Conservation (phyloP, 306 rosid genomes). For the Quercus ilex region DNA sequence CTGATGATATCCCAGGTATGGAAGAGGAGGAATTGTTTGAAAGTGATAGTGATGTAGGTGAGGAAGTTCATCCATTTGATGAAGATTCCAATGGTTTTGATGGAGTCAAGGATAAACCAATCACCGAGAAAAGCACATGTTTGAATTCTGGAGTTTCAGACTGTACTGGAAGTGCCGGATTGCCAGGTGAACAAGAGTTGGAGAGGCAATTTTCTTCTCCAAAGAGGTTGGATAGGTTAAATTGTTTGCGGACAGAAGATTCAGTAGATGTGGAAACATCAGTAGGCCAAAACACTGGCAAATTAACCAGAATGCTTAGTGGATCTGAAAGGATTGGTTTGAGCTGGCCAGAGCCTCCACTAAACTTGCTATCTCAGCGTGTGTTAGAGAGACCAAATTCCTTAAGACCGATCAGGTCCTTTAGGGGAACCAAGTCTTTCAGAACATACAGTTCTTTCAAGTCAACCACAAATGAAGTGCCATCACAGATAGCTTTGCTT, state of each 20-base stretch:
- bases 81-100: conserved; percentile 43
- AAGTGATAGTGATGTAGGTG: conserved; percentile 80
- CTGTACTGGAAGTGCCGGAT: conserved; percentile 30
- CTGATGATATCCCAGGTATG: conserved; percentile 50
- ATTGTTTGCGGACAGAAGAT: conserved; percentile 49
- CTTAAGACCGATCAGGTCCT: conserved; percentile 46
- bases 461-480: conserved; percentile 43
- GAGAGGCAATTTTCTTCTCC: conserved; percentile 48
- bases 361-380: conserved; percentile 51
- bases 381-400: conserved; percentile 54
- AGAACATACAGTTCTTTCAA: conserved; percentile 48
- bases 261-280: conserved; percentile 29
- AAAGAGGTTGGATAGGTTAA: conserved; percentile 61
- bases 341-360: conserved; percentile 89
- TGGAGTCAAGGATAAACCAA: conserved; percentile 18
- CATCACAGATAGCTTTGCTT: conserved; percentile 45
- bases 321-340: conserved; percentile 82
- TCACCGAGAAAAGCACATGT: conserved; percentile 16
- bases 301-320: conserved; percentile 64
- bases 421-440: conserved; percentile 57
- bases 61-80: conserved; percentile 72
- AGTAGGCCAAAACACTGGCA: conserved; percentile 30
- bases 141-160: conserved; percentile 33
- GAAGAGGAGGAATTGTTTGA: conserved; percentile 72
- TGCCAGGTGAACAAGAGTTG: conserved; percentile 31